Evolutionary conservation across 1,139 yeast genomes (phyloP).

Genomic region (Geotrichum macrosporum): DNA sequence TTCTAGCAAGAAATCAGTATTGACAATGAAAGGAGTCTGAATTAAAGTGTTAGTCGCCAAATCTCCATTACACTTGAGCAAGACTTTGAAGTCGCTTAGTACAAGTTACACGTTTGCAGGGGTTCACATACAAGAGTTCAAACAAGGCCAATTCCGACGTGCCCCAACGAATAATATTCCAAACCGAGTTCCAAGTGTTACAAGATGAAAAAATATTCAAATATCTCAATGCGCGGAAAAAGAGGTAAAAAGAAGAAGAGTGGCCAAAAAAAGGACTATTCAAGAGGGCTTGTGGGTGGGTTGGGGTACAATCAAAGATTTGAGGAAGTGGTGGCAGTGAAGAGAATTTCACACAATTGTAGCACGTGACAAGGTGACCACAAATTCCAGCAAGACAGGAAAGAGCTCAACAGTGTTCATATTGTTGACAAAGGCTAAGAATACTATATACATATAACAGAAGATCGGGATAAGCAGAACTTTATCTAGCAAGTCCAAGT

Average conservation of each 20-base stretch:
- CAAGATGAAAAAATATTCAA: background rate
- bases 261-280: constrained; percentile 6
- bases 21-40: background rate
- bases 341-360: too few species aligned
- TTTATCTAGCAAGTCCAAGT: constrained; percentile 45
- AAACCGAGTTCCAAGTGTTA: constrained; percentile 4
- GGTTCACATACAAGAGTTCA: constrained; percentile 1
- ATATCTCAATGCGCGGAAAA: constrained; percentile 1
- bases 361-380: too few species aligned
- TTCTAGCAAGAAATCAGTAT: background rate
- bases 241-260: constrained; percentile 7
- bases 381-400: too few species aligned
- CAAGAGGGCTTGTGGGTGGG: background rate
- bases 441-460: too few species aligned
- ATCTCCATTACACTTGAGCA: too few species aligned
- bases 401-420: too few species aligned
- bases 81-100: background rate
- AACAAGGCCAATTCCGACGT: constrained; percentile 7
- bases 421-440: too few species aligned
- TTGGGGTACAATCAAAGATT: constrained; percentile 4
- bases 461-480: too few species aligned
- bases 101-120: background rate
- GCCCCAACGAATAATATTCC: background rate
- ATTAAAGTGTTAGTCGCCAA: too few species aligned
- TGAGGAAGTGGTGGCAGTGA: constrained; percentile 5